Base-by-base conservation (phyloP, 306 rosid genomes). In the Citrullus mucosospermus region DNA sequence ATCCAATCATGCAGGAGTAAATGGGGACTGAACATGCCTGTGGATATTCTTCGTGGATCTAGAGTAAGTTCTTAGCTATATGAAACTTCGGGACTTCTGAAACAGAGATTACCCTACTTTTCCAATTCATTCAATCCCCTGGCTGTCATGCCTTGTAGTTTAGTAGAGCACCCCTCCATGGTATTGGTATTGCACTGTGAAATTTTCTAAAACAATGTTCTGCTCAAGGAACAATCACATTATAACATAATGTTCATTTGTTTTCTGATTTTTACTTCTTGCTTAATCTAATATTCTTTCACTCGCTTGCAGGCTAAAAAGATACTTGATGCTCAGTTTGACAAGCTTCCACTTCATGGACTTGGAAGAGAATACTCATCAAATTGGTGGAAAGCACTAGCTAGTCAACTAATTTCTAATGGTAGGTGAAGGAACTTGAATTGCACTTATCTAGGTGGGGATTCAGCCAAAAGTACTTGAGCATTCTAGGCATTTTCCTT, bases 381-480 rank as follows among this genome's bases (percentile, higher is more conserved):
- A 68, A 91, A 88, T 84, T 93, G 98, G 97, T 93, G 98, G 98
- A 93, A 90, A 86, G 96, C 92, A 71, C 96, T 93, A 8, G 97
- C 89, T 68, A 83, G 80, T 79, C 93, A 88, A 78, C 82, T 91
- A 81, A 81, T 91, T 78, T 85, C 86, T 72, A 82, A 85, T 69
- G 98, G 98, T 93, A 90, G 75, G 51, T 41, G 44, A 38, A 77
- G 69, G 82, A 78, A 79, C 28, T 72, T 15, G 51, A 50, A 72
- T 46, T 48, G 41, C 41, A 6, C 22, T 70, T 44, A 38, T 66
- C 28, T 66, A 38, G 51, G 36, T 66, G 73, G 73, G 50, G 28
- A 38, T 38, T 66, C 30, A 66, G 51, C 15, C 30, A 16, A 44
- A 38, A 38, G 50, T 66, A 38, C 17, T 66, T 66, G 73, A 66